phyloP scores from a whole-genome alignment of 2,329 filamentous ascomycete genomes.

The Acarospora socialis region DNA sequence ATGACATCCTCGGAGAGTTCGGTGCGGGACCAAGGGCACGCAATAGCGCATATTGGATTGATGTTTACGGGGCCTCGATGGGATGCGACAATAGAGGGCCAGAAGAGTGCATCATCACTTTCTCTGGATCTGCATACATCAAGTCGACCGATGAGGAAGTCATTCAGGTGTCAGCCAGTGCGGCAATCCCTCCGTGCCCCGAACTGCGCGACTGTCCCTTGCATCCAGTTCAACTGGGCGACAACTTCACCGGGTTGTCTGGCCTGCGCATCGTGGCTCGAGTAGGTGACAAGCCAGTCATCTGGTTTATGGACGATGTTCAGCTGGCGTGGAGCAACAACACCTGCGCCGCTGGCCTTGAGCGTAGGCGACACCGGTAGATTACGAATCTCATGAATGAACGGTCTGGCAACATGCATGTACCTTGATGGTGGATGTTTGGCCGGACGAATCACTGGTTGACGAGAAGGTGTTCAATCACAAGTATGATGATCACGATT shows the following conservation, averaged over 20 bases:
- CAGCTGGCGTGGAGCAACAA: slow-evolving; percentile 13
- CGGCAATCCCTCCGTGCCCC: slow-evolving; percentile 9
- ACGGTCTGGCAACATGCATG: too few relatives aligned
- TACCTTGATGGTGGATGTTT: too few relatives aligned
- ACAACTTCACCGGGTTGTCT: slow-evolving; percentile 8
- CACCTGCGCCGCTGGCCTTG: slow-evolving; percentile 9
- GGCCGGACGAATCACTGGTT: too few relatives aligned
- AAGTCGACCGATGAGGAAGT: background rate
- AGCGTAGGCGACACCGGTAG: too few relatives aligned
- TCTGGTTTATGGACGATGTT: slow-evolving; percentile 13
- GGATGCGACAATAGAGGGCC: slow-evolving; percentile 12
- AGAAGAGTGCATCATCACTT: slow-evolving; percentile 9
- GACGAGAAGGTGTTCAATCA: too few relatives aligned
- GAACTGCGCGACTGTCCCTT: slow-evolving; percentile 11
- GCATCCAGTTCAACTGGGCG: slow-evolving; percentile 7
- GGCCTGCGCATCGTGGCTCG: slow-evolving; percentile 11
- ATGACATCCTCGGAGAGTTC: slow-evolving; percentile 9
- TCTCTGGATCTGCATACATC: slow-evolving; percentile 7
- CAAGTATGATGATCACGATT: too few relatives aligned
- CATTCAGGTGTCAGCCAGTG: slow-evolving; percentile 2
- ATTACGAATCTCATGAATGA: too few relatives aligned
- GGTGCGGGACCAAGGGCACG: slow-evolving; percentile 10
- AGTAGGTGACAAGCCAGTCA: slow-evolving; percentile 6
- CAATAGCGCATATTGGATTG: slow-evolving; percentile 13
- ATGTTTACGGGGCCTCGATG: slow-evolving; percentile 11